A percentile compares a stretch with the other conserved stretches of the same genome.
phyloP scores from a whole-genome alignment of 2,329 filamentous ascomycete genomes.

The Phaeosphaeria sp. region DNA sequence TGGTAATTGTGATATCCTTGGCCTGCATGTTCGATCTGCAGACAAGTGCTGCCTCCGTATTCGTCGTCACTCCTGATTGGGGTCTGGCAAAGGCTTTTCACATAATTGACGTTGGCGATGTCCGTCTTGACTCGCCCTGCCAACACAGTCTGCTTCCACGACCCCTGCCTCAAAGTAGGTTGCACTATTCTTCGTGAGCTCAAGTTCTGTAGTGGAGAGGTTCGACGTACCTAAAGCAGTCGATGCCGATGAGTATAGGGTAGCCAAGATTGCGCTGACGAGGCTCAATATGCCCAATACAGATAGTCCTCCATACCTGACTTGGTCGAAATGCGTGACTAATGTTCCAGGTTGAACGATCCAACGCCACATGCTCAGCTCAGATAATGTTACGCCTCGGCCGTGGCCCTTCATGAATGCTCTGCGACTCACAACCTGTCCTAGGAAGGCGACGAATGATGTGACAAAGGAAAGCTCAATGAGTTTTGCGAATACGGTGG shows the following conservation, averaged over 20 bases:
- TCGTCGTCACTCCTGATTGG: slow-evolving; percentile 60
- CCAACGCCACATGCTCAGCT: slow-evolving; percentile 81
- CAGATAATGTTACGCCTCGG: slow-evolving; percentile 73
- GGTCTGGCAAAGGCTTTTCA: slow-evolving; percentile 64
- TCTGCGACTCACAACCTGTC: slow-evolving; percentile 74
- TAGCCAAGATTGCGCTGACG: slow-evolving; percentile 68
- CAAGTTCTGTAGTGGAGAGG: not conserved
- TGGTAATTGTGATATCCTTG: slow-evolving; percentile 73
- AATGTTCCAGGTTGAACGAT: slow-evolving; percentile 69
- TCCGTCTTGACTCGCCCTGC: slow-evolving; percentile 64
- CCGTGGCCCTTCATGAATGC: slow-evolving; percentile 65
- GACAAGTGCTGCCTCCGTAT: slow-evolving; percentile 62
- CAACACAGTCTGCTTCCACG: slow-evolving; percentile 58
- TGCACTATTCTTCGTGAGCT: slow-evolving; percentile 56
- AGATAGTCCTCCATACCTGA: slow-evolving; percentile 69
- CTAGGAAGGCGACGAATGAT: slow-evolving; percentile 75
- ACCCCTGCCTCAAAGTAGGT: slow-evolving; percentile 70
- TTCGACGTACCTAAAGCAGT: slow-evolving; percentile 63
- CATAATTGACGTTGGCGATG: slow-evolving; percentile 69
- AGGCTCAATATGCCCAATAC: slow-evolving; percentile 70
- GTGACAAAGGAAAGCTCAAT: slow-evolving; percentile 82
- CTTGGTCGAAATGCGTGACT: slow-evolving; percentile 70
- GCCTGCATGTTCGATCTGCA: slow-evolving; percentile 73
- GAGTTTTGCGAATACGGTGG: slow-evolving; percentile 74
- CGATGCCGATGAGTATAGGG: slow-evolving; percentile 78